Evolutionary conservation across 1,284 basidiomycete species (phyloP).

Genomic region (Moesziomyces antarcticus): DNA sequence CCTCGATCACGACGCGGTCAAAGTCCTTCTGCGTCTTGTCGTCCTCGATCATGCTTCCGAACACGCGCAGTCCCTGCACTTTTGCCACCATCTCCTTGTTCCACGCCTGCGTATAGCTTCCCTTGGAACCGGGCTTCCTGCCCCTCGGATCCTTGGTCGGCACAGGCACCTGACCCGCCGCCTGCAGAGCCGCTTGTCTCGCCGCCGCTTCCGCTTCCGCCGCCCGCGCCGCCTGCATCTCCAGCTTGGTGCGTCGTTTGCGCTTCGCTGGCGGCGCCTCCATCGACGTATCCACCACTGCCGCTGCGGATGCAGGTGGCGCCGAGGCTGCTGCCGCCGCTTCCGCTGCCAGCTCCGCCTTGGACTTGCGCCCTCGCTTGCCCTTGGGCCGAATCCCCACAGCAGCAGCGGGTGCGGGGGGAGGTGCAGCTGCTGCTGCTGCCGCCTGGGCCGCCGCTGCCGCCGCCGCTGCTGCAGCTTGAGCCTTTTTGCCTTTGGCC

Average conservation of each 20-base stretch:
- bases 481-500: slow-evolving; percentile 32
- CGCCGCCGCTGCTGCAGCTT: slow-evolving; percentile 4
- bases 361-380: slow-evolving; percentile 42
- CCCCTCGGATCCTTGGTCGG: slow-evolving; percentile 34
- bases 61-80: slow-evolving; percentile 39
- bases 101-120: slow-evolving; percentile 38
- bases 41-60: slow-evolving; percentile 49
- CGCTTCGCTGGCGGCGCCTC: slow-evolving; percentile 30
- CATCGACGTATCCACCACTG: slow-evolving; percentile 24
- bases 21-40: slow-evolving; percentile 47
- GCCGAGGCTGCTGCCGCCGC: slow-evolving; percentile 32
- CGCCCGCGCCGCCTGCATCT: slow-evolving; percentile 35
- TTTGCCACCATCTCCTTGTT: slow-evolving; percentile 44
- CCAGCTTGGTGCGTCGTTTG: slow-evolving; percentile 36
- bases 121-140: slow-evolving; percentile 23
- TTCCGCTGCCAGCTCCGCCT: slow-evolving; percentile 39
- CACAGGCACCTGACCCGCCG: slow-evolving; percentile 27
- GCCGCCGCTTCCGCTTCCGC: slow-evolving; percentile 23
- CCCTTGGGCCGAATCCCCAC: slow-evolving; percentile 29
- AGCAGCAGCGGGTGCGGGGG: slow-evolving; percentile 3
- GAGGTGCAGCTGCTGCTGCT: slow-evolving; percentile 11
- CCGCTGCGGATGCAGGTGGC: slow-evolving; percentile 1
- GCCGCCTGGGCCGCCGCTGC: slow-evolving; percentile 20
- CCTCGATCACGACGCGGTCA: slow-evolving; percentile 29
- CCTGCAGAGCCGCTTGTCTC: slow-evolving; percentile 30